These are phyloP conservation scores for Botryotinia convoluta DNA, from an alignment of 2,329 filamentous ascomycete genomes.

Conservation along the genomic window DNA sequence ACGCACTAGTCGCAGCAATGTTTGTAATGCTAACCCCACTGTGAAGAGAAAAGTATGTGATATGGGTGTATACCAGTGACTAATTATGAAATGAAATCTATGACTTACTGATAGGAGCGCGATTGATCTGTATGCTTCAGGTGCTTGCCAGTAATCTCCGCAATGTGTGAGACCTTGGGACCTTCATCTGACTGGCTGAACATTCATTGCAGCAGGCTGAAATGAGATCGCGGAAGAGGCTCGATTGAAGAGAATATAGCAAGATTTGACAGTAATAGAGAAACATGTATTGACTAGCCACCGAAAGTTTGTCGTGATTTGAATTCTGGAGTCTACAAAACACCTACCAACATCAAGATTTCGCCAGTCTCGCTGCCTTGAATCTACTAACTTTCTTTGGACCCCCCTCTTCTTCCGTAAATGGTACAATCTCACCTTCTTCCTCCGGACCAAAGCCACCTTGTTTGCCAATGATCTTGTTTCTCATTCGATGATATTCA, in stretches of 20 bases:
- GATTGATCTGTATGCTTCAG: background rate
- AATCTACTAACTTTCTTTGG: constrained; percentile 68
- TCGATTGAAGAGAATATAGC: background rate
- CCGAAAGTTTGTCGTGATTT: background rate
- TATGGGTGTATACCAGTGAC: background rate
- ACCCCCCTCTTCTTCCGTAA: constrained; percentile 63
- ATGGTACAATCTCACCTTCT: constrained; percentile 59
- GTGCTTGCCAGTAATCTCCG: background rate
- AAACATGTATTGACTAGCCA: background rate
- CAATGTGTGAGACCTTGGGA: background rate
- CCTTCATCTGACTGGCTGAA: background rate
- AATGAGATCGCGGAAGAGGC: background rate
- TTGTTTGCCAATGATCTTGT: constrained; percentile 76
- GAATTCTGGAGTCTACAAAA: constrained; percentile 14
- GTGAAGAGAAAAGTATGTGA: background rate
- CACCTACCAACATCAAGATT: constrained; percentile 25
- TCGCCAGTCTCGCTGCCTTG: constrained; percentile 65
- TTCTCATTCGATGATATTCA: constrained; percentile 81
- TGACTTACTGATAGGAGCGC: background rate
- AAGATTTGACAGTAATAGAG: background rate
- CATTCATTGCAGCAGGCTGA: background rate
- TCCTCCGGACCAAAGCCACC: constrained; percentile 77
- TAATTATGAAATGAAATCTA: background rate
- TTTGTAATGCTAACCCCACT: background rate
- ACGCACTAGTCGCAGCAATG: background rate